Base-by-base conservation (phyloP, 75 land plant genomes). In the Selaginella tamariscina region DNA sequence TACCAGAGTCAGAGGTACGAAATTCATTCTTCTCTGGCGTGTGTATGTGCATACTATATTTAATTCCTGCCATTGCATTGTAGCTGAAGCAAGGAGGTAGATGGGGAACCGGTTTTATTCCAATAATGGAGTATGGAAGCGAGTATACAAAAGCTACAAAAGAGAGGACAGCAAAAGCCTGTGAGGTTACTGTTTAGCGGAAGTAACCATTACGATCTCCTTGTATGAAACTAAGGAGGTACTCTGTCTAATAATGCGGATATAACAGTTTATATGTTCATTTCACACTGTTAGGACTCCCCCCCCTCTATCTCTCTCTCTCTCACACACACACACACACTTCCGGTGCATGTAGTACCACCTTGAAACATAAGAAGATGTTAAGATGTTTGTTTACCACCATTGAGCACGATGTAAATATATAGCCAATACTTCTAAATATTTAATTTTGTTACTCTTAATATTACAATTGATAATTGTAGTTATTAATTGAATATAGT, bases 151-250 rank as follows among this genome's bases (percentile, higher is more conserved):
- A 82, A 74, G 66, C 79, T 13, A 66, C 68, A 20, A 83, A 68
- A 68, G 71, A 76, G 9, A 64, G 73, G 66, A 88, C 84, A 56
- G 65, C 80, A 82, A 65, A 70, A 79, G 74, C 77, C 82, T 21
- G 97, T 91, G 65, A 88, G 86, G 74, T 75, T 91, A 32, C 64
- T 91, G 44, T 91, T 85, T 71, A 86, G 80, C 67, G 97, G 95
- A 1, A 82, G 77, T 33, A 91, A 91, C 71, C 97, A 91, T 67
- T 91, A 91, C 54, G 97, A 91, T 79, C 78, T 91, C 2, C 85
- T 91, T 2, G 59, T 86, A 27, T 88, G 75, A 88, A 5, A 5
- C 49, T 39, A 39, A 15, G 49, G 5, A 39, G 5, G 49, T 15
- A 5, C 49, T 5, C 15, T 39, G 5, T 39, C 15, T 39, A 15